Percentiles rank a stretch among this genome's conserved stretches.
Evolutionary conservation across 108 stramenopile genomes (phyloP).

Genomic region (Nitzschia putrida): DNA sequence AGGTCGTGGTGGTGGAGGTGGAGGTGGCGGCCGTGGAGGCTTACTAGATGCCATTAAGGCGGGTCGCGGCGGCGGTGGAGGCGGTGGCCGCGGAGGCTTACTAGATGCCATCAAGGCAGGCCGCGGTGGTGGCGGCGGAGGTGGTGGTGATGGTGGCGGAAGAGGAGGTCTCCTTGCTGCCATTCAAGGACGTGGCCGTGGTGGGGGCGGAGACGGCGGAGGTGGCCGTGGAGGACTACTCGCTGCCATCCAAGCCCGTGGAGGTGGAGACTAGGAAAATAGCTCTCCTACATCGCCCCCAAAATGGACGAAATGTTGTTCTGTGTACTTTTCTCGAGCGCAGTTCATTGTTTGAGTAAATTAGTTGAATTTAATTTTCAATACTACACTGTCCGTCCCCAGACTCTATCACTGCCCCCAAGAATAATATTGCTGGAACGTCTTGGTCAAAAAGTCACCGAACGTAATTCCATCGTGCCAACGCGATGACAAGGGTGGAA

Average conservation of each 20-base stretch:
- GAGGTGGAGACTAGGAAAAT: slow-evolving; percentile 22
- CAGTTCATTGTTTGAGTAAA: too few relatives aligned
- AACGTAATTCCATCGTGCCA: slow-evolving; percentile 84
- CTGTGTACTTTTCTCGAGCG: too few relatives aligned
- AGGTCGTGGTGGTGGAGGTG: slow-evolving; percentile 29
- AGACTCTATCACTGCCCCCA: slow-evolving; percentile 34
- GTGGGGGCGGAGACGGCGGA: slow-evolving; percentile 8
- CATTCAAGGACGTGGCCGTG: background rate
- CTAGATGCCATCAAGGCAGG: slow-evolving; percentile 33
- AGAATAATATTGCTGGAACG: slow-evolving; percentile 75
- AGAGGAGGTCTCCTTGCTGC: slow-evolving; percentile 40
- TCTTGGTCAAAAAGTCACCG: slow-evolving; percentile 85
- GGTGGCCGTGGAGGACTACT: slow-evolving; percentile 55
- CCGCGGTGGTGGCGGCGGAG: slow-evolving; percentile 23
- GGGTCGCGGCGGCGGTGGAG: slow-evolving; percentile 25
- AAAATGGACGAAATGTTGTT: too few relatives aligned
- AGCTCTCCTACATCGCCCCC: background rate
- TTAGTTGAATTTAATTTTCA: too few relatives aligned
- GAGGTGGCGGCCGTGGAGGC: slow-evolving; percentile 43
- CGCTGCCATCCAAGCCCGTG: slow-evolving; percentile 49
- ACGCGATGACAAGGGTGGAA: slow-evolving; percentile 73
- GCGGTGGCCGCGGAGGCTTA: slow-evolving; percentile 30
- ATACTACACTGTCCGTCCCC: too few relatives aligned
- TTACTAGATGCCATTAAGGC: slow-evolving; percentile 36
- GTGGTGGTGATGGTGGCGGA: slow-evolving; percentile 37